Base-by-base conservation (phyloP, 2,329 filamentous ascomycete species). In the Colletotrichum lupini region DNA sequence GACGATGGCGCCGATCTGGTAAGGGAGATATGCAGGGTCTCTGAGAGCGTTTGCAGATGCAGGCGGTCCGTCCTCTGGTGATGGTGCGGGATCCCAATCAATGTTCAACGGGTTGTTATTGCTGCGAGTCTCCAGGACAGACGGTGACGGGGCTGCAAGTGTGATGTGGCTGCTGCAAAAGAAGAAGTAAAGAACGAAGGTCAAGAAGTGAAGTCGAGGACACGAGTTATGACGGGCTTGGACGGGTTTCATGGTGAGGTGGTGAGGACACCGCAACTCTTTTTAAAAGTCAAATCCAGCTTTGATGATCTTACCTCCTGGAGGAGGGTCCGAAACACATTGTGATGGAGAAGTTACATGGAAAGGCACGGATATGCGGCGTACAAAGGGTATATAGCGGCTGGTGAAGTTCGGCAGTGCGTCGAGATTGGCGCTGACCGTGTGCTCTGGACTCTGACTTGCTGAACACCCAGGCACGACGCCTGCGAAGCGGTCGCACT, bases 1-100 rank as follows among this genome's bases (percentile, higher is more conserved):
- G 72, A 96, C 88, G 73, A 98, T 93, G 76, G 92, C 94, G 75
- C 93, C 93, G 77, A 98, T 92, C 82, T 98, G 93, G 72, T 91
- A 92, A 22, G 95, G 94, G 26, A 98, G 89, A 68, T 93, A 90
- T 22, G 87, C 83, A 75, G 85, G 85, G 49, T 75, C 71, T 77
- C 91, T 86, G 61, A 90, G 81, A 49, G 92, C 89, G 77, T 87
- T 83, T 68, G 86, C 86, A 53, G 91, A 91, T 57, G 91, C 81
- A 9, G 89, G 85, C 71, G 92, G 89, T 8, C 90, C 90, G 82
- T 91, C 84, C 81, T 91, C 87, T 69, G 90, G 87, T 64, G 90
- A 82, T 55, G 90, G 90, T 42, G 91, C 87, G 60, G 90, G 89
- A 75, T 84, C 84, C 76, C 86, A 86, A 78, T 90, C 86, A 79